These are phyloP conservation scores for Colletotrichum eremochloae DNA, from an alignment of 2,329 filamentous ascomycete genomes.

Conservation along the genomic window DNA sequence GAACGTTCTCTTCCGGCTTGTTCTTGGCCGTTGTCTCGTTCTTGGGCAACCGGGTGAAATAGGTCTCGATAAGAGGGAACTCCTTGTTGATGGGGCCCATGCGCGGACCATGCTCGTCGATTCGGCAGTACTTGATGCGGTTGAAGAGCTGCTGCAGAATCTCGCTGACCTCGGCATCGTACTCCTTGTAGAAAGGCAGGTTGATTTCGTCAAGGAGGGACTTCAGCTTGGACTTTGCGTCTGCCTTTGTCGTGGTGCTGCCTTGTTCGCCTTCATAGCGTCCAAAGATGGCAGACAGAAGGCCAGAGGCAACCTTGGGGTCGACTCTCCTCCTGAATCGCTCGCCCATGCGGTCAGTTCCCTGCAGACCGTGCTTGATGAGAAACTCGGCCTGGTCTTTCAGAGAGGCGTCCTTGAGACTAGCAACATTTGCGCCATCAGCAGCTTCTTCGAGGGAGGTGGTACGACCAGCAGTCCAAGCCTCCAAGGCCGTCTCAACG, in stretches of 20 bases:
- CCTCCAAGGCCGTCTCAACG: constrained; percentile 74
- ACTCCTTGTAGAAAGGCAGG: constrained; percentile 90
- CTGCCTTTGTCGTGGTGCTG: constrained; percentile 62
- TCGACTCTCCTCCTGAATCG: constrained; percentile 81
- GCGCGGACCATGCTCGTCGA: constrained; percentile 94
- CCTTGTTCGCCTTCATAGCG: constrained; percentile 69
- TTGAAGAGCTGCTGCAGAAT: constrained; percentile 94
- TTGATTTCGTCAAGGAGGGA: constrained; percentile 87
- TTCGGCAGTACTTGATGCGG: constrained; percentile 91
- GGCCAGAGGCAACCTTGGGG: constrained; percentile 76
- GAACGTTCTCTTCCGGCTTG: constrained; percentile 79
- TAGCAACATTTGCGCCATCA: constrained; percentile 57
- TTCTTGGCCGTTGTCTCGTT: constrained; percentile 85
- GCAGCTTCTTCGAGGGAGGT: constrained; percentile 63
- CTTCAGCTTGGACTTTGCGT: constrained; percentile 67
- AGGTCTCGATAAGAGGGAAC: constrained; percentile 90
- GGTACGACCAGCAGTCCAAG: constrained; percentile 76
- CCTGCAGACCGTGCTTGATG: constrained; percentile 76
- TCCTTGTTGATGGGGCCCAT: constrained; percentile 81
- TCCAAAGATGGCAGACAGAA: constrained; percentile 78
- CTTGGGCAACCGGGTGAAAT: constrained; percentile 89
- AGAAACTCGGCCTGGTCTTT: constrained; percentile 73
- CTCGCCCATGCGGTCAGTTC: constrained; percentile 81
- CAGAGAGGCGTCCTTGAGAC: constrained; percentile 60
- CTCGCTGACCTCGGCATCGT: constrained; percentile 83